Conservation (phyloP, 441 rosid genomes). For the Gossypium lobatum region DNA sequence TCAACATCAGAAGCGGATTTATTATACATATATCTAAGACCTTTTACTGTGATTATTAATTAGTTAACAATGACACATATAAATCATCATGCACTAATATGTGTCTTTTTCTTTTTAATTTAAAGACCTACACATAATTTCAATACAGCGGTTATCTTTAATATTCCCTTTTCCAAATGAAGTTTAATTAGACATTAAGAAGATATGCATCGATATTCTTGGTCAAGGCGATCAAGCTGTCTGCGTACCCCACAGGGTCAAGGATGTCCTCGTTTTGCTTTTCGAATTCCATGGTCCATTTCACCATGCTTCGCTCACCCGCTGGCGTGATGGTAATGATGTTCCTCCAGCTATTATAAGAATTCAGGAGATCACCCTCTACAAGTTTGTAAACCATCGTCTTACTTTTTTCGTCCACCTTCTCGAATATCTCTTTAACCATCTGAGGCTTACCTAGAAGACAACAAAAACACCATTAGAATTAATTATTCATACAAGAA, state of each 20-base stretch:
- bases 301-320: slow-evolving; percentile 1
- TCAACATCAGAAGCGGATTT: too few relatives aligned
- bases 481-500: background rate
- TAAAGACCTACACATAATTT: too few relatives aligned
- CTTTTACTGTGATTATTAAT: too few relatives aligned
- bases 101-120: too few relatives aligned
- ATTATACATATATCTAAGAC: too few relatives aligned
- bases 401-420: background rate
- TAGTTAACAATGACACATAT: too few relatives aligned
- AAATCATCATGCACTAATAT: too few relatives aligned
- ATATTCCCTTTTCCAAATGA: background rate
- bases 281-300: slow-evolving; percentile 1
- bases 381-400: background rate
- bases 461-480: background rate
- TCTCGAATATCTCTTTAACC: background rate
- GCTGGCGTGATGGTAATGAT: background rate
- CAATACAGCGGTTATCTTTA: background rate
- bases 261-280: background rate
- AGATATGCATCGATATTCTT: slow-evolving; percentile 2
- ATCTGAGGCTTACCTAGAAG: background rate
- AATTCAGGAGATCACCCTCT: background rate
- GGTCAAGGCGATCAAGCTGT: background rate
- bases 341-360: background rate
- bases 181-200: background rate
- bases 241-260: background rate